A percentile compares a stretch with the other conserved stretches of the same genome.
phyloP scores from a whole-genome alignment of 2,329 filamentous ascomycete genomes.

The Fusarium sterilihyphosum region DNA sequence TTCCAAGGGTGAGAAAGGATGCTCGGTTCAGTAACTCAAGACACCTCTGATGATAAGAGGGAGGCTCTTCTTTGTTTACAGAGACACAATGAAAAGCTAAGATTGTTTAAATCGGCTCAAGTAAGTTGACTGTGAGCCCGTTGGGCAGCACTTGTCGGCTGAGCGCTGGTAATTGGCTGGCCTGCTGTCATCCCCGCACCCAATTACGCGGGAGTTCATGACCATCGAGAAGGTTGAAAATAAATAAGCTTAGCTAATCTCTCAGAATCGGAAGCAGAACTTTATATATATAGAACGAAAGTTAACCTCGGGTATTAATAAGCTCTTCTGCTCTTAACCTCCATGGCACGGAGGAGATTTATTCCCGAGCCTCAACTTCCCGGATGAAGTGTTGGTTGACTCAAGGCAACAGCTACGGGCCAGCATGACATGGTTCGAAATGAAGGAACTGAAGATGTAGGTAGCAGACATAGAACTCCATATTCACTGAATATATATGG shows the following conservation, averaged over 20 bases:
- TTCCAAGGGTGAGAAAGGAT: no score
- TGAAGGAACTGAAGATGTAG: fast-evolving
- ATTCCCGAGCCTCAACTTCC: fast-evolving
- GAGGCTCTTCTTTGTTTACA: no score
- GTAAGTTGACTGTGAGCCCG: neutral
- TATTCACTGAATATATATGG: fast-evolving
- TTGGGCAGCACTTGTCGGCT: neutral
- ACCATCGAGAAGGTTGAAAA: fast-evolving
- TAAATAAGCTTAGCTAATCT: neutral
- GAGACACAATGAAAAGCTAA: no score
- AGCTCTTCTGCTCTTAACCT: no score
- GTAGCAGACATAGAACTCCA: neutral
- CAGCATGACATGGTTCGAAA: fast-evolving
- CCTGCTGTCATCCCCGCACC: neutral
- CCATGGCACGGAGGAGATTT: neutral
- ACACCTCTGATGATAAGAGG: neutral
- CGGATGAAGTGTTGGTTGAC: neutral
- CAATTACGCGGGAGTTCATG: fast-evolving
- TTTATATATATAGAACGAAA: no score
- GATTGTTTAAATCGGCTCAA: no score
- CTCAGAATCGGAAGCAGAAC: neutral
- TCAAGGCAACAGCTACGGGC: no score
- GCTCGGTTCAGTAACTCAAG: no score
- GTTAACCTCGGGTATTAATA: no score
- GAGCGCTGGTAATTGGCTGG: neutral